Conservation (phyloP, 345 rosid species). For the Ailanthus altissimus region DNA sequence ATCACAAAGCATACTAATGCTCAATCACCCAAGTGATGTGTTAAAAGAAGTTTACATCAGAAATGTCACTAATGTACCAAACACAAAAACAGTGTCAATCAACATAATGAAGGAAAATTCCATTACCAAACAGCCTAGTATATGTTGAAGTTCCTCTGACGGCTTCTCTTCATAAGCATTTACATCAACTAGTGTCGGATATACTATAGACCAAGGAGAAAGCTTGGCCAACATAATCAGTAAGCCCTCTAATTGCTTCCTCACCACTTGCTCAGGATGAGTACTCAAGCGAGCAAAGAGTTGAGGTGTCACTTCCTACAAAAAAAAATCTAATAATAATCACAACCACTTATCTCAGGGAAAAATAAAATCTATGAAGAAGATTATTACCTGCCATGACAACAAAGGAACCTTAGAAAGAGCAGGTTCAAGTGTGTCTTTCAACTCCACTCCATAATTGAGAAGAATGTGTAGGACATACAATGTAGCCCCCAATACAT, state of each 20-base stretch:
- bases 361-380: conserved; percentile 16
- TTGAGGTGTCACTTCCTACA: conserved; percentile 84
- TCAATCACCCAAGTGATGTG: not conserved
- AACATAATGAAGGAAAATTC: conserved; percentile 19
- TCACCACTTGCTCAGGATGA: conserved; percentile 80
- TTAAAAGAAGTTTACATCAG: conserved; percentile 14
- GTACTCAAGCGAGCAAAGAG: conserved; percentile 89
- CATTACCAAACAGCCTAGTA: conserved; percentile 78
- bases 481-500: conserved; percentile 74
- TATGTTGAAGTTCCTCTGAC: conserved; percentile 80
- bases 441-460: conserved; percentile 80
- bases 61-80: not conserved
- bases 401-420: conserved; percentile 77
- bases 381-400: conserved; percentile 82
- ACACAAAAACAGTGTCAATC: not conserved
- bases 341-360: not conserved
- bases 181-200: conserved; percentile 82
- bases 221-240: conserved; percentile 75
- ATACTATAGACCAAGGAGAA: conserved; percentile 89
- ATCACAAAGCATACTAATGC: conserved; percentile 6
- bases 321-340: conserved; percentile 22
- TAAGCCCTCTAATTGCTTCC: conserved; percentile 79
- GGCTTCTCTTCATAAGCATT: conserved; percentile 69
- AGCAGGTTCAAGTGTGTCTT: conserved; percentile 69
- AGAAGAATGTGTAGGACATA: conserved; percentile 78